Percentiles rank a stretch among this genome's conserved stretches.
Conservation (phyloP, 768 basidiomycete species). For the Termitomyces bulborhizus region DNA sequence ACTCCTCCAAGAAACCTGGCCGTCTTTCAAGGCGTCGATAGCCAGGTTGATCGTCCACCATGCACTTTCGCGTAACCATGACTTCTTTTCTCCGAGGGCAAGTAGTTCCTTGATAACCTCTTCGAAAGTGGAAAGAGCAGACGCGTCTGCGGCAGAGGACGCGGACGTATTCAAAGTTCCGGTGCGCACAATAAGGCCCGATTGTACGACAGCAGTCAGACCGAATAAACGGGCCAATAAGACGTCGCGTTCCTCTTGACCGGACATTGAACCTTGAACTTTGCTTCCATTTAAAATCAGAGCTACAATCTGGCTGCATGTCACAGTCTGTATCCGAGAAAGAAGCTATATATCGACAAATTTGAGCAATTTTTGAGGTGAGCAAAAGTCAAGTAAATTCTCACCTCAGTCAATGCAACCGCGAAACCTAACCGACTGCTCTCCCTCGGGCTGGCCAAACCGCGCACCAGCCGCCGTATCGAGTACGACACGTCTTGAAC, state of each 20-base stretch:
- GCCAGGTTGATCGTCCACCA: slow-evolving; percentile 78
- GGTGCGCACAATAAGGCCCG: slow-evolving; percentile 68
- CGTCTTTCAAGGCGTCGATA: slow-evolving; percentile 51
- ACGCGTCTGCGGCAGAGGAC: slow-evolving; percentile 45
- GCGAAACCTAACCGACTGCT: slow-evolving; percentile 93
- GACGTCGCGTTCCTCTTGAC: slow-evolving; percentile 90
- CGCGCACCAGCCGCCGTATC: slow-evolving; percentile 78
- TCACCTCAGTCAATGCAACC: slow-evolving; percentile 91
- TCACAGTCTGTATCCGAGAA: slow-evolving; percentile 70
- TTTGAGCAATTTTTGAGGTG: neutral
- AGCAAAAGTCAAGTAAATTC: slow-evolving; percentile 12
- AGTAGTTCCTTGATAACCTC: slow-evolving; percentile 56
- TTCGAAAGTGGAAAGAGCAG: slow-evolving; percentile 54
- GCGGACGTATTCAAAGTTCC: slow-evolving; percentile 46
- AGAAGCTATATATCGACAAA: slow-evolving; percentile 48
- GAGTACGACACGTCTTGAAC: slow-evolving; percentile 93
- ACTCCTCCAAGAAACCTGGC: slow-evolving; percentile 64
- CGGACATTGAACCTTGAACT: slow-evolving; percentile 68
- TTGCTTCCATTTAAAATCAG: slow-evolving; percentile 70
- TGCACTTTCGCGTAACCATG: slow-evolving; percentile 86
- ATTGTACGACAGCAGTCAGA: slow-evolving; percentile 77
- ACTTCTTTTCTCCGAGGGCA: slow-evolving; percentile 73
- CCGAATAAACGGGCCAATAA: slow-evolving; percentile 93
- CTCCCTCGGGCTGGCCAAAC: slow-evolving; percentile 88
- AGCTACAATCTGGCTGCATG: slow-evolving; percentile 70